Conservation (phyloP, 257 asterid species). For the Ajuga chamaepitys region DNA sequence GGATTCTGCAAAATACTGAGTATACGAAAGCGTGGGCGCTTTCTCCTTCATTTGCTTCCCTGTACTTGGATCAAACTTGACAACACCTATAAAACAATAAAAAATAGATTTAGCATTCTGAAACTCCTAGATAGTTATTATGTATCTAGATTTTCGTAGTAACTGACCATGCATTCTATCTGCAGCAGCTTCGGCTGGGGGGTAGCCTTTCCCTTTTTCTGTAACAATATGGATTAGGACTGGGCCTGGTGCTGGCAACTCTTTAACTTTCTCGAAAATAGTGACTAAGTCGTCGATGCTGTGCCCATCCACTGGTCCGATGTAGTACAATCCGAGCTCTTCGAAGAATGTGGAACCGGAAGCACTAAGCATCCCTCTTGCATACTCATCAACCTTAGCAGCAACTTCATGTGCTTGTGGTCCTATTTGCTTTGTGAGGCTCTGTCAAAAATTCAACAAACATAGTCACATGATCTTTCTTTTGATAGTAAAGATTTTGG, state of each 20-base stretch:
- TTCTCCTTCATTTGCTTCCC: conserved; percentile 59
- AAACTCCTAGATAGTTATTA: not conserved
- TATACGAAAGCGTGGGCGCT: conserved; percentile 54
- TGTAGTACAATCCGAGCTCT: conserved; percentile 75
- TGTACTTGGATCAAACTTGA: conserved; percentile 61
- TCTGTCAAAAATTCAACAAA: conserved; percentile 22
- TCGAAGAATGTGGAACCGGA: conserved; percentile 68
- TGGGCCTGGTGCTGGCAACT: conserved; percentile 76
- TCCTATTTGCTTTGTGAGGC: conserved; percentile 69
- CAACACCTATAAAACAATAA: conserved; percentile 50
- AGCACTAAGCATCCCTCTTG: conserved; percentile 77
- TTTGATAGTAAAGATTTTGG: not conserved
- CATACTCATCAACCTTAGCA: conserved; percentile 77
- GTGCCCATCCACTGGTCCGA: conserved; percentile 81
- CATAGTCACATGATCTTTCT: not conserved
- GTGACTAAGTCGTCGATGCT: conserved; percentile 48
- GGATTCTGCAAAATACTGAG: conserved; percentile 72
- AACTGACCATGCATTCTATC: conserved; percentile 73
- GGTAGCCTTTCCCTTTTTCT: conserved; percentile 74
- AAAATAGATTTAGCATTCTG: not conserved
- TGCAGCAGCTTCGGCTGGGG: conserved; percentile 69
- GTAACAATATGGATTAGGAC: conserved; percentile 70
- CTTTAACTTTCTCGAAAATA: conserved; percentile 51
- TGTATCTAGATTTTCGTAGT: not conserved
- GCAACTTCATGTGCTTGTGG: conserved; percentile 74